A percentile compares a stretch with the other conserved stretches of the same genome.
Evolutionary conservation across 441 rosid species (phyloP).

Genomic region (Pelargonium myrrhifolium): DNA sequence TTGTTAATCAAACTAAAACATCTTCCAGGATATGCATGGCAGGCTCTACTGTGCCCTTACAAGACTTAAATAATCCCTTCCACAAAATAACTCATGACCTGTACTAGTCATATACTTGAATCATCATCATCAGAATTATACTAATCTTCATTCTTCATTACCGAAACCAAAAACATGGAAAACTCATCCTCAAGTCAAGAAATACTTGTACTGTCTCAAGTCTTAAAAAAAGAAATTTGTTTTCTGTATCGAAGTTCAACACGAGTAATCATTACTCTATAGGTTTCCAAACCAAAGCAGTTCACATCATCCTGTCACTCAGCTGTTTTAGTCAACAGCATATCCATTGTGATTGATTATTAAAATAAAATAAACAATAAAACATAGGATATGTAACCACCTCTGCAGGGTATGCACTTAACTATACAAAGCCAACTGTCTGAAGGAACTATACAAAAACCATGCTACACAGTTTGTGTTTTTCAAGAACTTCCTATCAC

Average conservation of each 20-base stretch:
- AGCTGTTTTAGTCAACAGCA: background rate
- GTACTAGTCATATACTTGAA: background rate
- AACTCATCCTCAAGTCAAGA: background rate
- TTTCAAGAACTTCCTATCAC: background rate
- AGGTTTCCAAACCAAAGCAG: background rate
- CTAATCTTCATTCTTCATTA: background rate
- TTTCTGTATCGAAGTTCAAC: background rate
- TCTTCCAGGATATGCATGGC: conserved; percentile 1
- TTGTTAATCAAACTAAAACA: background rate
- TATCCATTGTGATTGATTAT: background rate
- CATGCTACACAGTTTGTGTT: background rate
- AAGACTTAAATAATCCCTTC: background rate
- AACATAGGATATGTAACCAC: background rate
- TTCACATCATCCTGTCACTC: background rate
- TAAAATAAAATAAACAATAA: background rate
- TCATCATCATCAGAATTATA: background rate
- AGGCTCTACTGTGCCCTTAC: background rate
- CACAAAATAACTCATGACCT: background rate
- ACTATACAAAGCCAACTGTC: background rate
- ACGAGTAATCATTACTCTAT: background rate
- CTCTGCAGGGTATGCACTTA: background rate
- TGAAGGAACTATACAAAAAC: background rate
- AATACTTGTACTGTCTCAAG: background rate
- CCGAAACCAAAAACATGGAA: background rate
- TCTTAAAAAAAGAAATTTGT: background rate